These are phyloP conservation scores for Plenodomus lindquistii DNA, from an alignment of 2,329 filamentous ascomycete species.

Conservation along the genomic window DNA sequence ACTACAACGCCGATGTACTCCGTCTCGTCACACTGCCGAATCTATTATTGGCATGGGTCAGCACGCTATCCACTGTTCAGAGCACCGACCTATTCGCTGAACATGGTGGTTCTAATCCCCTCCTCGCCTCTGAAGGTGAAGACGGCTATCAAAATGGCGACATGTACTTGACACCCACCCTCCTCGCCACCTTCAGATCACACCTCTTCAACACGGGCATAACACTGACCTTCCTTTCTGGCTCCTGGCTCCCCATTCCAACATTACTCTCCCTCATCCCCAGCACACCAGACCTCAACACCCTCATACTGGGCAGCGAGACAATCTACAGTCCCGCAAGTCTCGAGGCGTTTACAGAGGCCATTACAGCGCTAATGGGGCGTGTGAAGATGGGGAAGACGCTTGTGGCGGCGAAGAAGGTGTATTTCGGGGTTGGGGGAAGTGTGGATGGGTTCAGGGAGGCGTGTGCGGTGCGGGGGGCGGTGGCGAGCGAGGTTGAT, in stretches of 20 bases:
- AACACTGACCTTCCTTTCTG: constrained; percentile 69
- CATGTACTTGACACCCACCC: constrained; percentile 63
- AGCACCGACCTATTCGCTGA: constrained; percentile 17
- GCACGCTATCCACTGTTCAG: constrained; percentile 24
- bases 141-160: constrained; percentile 51
- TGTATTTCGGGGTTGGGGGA: constrained; percentile 85
- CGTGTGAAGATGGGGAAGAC: constrained; percentile 61
- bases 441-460: constrained; percentile 74
- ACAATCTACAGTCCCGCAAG: constrained; percentile 82
- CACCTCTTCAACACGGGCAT: constrained; percentile 58
- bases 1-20: constrained; percentile 80
- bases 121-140: constrained; percentile 12
- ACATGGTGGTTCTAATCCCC: constrained; percentile 16
- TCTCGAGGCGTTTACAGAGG: constrained; percentile 69
- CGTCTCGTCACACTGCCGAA: constrained; percentile 80
- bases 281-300: constrained; percentile 43
- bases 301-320: constrained; percentile 70
- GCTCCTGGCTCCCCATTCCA: constrained; percentile 66
- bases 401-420: constrained; percentile 73
- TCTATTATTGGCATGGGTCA: constrained; percentile 68
- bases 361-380: constrained; percentile 62
- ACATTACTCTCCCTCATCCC: constrained; percentile 63
- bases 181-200: constrained; percentile 62
- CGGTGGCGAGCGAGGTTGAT: constrained; percentile 54
- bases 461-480: constrained; percentile 47